Conservation (phyloP, 441 rosid species). For the Caryocar brasiliense region DNA sequence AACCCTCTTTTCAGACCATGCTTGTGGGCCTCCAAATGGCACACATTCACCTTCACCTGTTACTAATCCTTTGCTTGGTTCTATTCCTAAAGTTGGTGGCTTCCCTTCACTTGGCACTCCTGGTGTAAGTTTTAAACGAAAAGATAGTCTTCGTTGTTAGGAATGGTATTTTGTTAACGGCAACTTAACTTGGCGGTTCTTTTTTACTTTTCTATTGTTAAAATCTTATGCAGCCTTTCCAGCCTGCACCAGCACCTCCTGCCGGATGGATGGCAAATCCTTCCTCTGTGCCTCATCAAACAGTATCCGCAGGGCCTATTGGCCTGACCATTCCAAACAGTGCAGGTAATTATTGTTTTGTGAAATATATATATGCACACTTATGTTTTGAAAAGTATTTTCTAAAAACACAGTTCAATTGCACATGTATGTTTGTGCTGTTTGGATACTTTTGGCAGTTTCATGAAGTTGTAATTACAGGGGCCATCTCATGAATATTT, state of each 20-base stretch:
- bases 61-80: conserved; percentile 46
- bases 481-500: too few species aligned
- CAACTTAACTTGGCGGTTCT: too few species aligned
- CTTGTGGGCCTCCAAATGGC: conserved; percentile 52
- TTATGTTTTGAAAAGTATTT: too few species aligned
- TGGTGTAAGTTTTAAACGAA: too few species aligned
- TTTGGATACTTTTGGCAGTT: too few species aligned
- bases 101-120: conserved; percentile 47
- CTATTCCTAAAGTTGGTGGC: conserved; percentile 44
- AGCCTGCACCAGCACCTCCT: conserved; percentile 29
- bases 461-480: too few species aligned
- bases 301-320: conserved; percentile 41
- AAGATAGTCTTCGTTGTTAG: too few species aligned
- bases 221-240: conserved; percentile 36
- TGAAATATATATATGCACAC: too few species aligned
- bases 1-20: conserved; percentile 52
- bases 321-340: conserved; percentile 36
- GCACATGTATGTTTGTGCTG: too few species aligned
- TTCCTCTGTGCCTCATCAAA: conserved; percentile 33
- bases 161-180: too few species aligned
- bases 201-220: neutral
- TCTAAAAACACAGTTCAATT: too few species aligned
- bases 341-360: conserved; percentile 29
- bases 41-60: conserved; percentile 49
- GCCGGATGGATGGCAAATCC: conserved; percentile 64